phyloP scores from a whole-genome alignment of 2,329 filamentous ascomycete species.

The Hypocrella siamensis region DNA sequence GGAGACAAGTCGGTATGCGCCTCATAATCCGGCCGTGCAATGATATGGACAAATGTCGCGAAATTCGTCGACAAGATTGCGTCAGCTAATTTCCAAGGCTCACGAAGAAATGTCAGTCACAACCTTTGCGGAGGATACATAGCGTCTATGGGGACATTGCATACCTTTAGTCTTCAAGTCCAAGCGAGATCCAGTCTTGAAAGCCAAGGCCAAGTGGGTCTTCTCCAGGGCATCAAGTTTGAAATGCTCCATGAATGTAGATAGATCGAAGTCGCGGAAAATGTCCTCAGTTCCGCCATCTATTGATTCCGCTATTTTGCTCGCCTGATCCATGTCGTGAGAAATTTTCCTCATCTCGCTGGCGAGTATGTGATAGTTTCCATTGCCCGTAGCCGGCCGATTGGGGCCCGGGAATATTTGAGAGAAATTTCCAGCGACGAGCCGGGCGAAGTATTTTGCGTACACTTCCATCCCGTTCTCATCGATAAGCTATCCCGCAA shows the following conservation, averaged over 20 bases:
- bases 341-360: constrained; percentile 78
- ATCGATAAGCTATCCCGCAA: constrained; percentile 92
- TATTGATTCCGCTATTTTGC: constrained; percentile 85
- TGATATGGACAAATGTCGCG: constrained; percentile 58
- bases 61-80: constrained; percentile 76
- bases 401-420: constrained; percentile 77
- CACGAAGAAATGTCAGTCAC: constrained; percentile 16
- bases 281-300: constrained; percentile 83
- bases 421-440: constrained; percentile 79
- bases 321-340: constrained; percentile 65
- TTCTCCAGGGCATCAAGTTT: constrained; percentile 80
- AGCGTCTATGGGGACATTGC: constrained; percentile 6
- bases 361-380: constrained; percentile 69
- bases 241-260: constrained; percentile 91
- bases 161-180: constrained; percentile 84
- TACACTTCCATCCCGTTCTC: constrained; percentile 99
- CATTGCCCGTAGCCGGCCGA: constrained; percentile 57
- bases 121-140: background rate
- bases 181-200: constrained; percentile 64
- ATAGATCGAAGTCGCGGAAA: constrained; percentile 92
- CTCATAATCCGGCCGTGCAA: constrained; percentile 48
- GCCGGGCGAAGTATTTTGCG: constrained; percentile 83
- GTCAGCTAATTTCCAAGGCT: constrained; percentile 45
- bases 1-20: constrained; percentile 51
- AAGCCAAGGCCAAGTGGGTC: constrained; percentile 74